Evolutionary conservation across 441 rosid genomes (phyloP).

Genomic region (Aquilaria agallochum): DNA sequence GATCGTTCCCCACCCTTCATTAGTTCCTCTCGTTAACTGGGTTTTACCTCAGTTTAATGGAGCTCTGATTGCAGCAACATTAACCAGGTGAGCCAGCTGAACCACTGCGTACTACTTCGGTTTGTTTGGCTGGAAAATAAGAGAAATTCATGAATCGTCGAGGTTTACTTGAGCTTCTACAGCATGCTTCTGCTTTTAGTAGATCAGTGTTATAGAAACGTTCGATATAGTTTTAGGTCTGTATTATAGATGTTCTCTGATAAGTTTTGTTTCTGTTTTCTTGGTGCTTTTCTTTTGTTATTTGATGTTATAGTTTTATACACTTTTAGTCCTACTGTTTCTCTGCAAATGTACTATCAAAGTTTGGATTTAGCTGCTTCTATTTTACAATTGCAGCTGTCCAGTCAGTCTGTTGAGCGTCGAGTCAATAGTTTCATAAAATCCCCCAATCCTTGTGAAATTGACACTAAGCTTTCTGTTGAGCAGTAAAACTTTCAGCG

Average conservation of each 20-base stretch:
- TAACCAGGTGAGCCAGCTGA: slow-evolving; percentile 23
- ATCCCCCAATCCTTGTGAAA: too few species aligned
- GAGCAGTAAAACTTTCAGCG: too few species aligned
- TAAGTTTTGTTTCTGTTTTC: background rate
- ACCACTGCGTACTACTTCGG: too few species aligned
- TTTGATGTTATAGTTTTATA: background rate
- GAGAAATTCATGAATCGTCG: slow-evolving; percentile 21
- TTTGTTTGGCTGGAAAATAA: slow-evolving; percentile 29
- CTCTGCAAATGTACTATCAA: background rate
- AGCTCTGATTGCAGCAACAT: slow-evolving; percentile 31
- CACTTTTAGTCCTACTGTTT: slow-evolving; percentile 6
- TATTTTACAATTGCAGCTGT: too few species aligned
- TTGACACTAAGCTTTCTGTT: too few species aligned
- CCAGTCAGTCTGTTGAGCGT: too few species aligned
- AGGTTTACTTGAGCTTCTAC: slow-evolving; percentile 7
- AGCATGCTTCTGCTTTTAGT: slow-evolving; percentile 16
- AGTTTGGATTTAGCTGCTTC: too few species aligned
- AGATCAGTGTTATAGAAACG: slow-evolving; percentile 29
- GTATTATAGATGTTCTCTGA: too few species aligned
- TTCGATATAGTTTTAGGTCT: background rate
- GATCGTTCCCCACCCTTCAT: slow-evolving; percentile 15
- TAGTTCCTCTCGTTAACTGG: slow-evolving; percentile 12
- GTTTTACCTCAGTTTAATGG: slow-evolving; percentile 27
- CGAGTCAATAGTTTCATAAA: too few species aligned
- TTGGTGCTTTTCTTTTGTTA: background rate